Evolutionary conservation across 2,329 filamentous ascomycete species (phyloP), one percentile per base, ranked within the genome.

Genomic region (Talaromyces sp.): DNA sequence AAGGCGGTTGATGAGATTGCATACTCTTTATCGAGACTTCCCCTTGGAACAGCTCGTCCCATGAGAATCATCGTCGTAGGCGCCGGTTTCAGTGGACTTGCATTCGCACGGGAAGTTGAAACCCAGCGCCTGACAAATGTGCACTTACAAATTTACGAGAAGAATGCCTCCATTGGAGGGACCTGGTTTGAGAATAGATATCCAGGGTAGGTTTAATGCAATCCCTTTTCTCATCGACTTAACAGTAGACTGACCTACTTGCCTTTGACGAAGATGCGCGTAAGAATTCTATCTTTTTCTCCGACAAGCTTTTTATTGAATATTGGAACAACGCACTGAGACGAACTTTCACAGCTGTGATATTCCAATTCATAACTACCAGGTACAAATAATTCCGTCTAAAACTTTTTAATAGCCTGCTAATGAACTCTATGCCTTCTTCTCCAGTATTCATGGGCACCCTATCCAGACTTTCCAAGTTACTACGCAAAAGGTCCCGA

Each of bases 201-300:
- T 56, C 62, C 62, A 57, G 52, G 50, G 22, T 54, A 22, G 10
- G 50, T 31, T 22, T 54, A 31, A 16, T 24, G 33, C 16, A 27
- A 27, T 7, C 84, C 84, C 10, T 83, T 81, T 70, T n/a, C 37
- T 19, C 19, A 49, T 19, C 6, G 47, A 61, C 33, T 35, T 35
- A 9, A 35, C 9, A 5, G 9, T 35, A 35, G 33, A 35, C 33
- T 35, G 33, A 35, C 33, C 9, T 4, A 35, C 33, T 35, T 35
- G 33, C 4, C 9, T 35, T 35, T 35, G 33, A 35, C 33, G 9
- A 35, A 35, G 33, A 35, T 35, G 33, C 33, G 33, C 33, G 33
- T 35, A 35, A 35, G 33, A 35, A 35, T 9, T 35, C 33, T 35
- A 35, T 35, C 33, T 35, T 9, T 35, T 35, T 9, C 33, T 35